Base-by-base conservation (phyloP, 2,329 filamentous ascomycete species). In the Alternaria rosae region DNA sequence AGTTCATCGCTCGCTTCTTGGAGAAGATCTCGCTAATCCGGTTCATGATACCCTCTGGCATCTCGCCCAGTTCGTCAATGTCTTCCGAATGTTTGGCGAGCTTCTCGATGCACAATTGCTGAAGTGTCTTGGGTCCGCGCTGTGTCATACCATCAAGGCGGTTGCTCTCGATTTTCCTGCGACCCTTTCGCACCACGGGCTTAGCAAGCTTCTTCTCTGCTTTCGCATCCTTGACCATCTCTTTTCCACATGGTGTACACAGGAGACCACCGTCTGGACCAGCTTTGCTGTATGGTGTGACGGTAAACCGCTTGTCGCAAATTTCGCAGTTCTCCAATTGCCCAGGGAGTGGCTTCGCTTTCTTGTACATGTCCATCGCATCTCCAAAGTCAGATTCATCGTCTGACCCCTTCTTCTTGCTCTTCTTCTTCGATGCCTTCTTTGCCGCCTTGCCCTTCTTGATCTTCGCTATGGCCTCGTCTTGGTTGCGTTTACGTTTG, bases 251-350 rank as follows among this genome's bases (percentile, higher is more conserved):
- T 21, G 91, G 88, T 4, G 85, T 85, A 76, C 94, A 98, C 2
- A 97, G 83, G n/a, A 98, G 83, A 15, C 93, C 93, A 5, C 94
- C 94, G n/a, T 91, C 85, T 0, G 92, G 91, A 0, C 92, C 93
- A 26, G 89, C 87, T 67, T 93, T 91, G 65, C 91, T 93, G 81
- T 97, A 97, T 0, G 92, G 87, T 0, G 94, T 97, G 45, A 98
- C 94, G 0, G 93, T 97, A 75, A 98, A 98, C 38, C 93, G 89
- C 77, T 95, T 97, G 44, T 86, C 85, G 78, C 94, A 98, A 4
- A 89, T 82, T 65, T 92, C 93, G 76, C 94, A 98, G 68, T 97
- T 94, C 66, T 92, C 93, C 74, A 94, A 87, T 78, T 98, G 94
- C 3, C 92, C 93, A 2, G 93, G 92, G n/a, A 90, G 77, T 2